Conservation (phyloP, 495 filamentous ascomycete species). For the Penicillium waksmanii region DNA sequence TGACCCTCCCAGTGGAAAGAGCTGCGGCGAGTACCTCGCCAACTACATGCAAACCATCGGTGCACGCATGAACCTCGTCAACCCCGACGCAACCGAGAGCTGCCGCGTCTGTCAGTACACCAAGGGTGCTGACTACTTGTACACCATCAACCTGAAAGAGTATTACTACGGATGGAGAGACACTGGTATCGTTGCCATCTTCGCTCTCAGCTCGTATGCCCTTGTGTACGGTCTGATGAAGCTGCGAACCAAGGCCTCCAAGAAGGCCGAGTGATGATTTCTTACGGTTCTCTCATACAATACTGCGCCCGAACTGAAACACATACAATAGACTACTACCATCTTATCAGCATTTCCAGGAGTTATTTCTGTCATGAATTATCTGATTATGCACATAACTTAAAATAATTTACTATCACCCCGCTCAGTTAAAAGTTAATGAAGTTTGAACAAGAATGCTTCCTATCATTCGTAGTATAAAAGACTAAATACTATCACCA, state of each 20-base stretch:
- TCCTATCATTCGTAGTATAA: not conserved
- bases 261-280: conserved; percentile 37
- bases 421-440: too few relatives aligned
- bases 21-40: conserved; percentile 62
- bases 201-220: conserved; percentile 49
- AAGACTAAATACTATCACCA: not conserved
- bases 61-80: conserved; percentile 54
- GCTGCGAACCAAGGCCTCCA: conserved; percentile 42
- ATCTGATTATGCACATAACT: too few relatives aligned
- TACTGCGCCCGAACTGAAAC: not conserved
- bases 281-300: not conserved
- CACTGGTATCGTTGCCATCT: conserved; percentile 47
- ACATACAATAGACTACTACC: not conserved
- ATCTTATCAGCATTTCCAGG: too few relatives aligned
- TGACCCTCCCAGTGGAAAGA: conserved; percentile 50
- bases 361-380: too few relatives aligned
- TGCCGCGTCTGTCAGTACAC: conserved; percentile 64
- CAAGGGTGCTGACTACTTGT: conserved; percentile 42
- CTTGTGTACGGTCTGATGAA: conserved; percentile 56
- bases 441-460: too few relatives aligned
- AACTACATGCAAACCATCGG: conserved; percentile 51
- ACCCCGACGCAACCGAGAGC: conserved; percentile 52
- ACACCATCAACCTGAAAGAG: conserved; percentile 40
- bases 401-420: too few relatives aligned
- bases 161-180: conserved; percentile 52